These are phyloP conservation scores for Curvularia sp. DNA, from an alignment of 2,329 filamentous ascomycete genomes.

Conservation along the genomic window DNA sequence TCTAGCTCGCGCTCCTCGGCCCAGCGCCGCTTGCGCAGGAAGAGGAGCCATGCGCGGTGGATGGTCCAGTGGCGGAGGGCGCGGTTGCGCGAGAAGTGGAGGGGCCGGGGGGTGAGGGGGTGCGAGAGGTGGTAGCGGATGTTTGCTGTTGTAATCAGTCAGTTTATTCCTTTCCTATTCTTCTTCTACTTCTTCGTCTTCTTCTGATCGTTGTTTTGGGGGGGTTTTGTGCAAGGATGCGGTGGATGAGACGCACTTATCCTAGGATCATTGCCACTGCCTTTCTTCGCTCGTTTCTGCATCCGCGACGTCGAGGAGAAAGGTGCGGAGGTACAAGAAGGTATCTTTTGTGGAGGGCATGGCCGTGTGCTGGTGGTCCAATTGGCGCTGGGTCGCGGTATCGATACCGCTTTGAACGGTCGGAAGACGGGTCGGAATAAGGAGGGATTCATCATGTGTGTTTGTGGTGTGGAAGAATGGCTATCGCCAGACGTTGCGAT, in stretches of 20 bases:
- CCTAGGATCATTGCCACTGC: slow-evolving; percentile 35
- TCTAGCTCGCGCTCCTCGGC: slow-evolving; percentile 73
- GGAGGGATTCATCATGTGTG: slow-evolving; percentile 38
- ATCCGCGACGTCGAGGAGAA: slow-evolving; percentile 43
- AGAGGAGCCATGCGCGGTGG: slow-evolving; percentile 91
- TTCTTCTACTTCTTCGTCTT: not conserved
- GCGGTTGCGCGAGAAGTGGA: slow-evolving; percentile 87
- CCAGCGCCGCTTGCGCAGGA: slow-evolving; percentile 71
- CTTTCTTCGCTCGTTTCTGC: slow-evolving; percentile 37
- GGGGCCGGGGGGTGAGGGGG: slow-evolving; percentile 72
- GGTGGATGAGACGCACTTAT: slow-evolving; percentile 35
- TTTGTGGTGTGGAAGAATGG: not conserved
- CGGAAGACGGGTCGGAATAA: slow-evolving; percentile 35
- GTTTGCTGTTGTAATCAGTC: slow-evolving; percentile 35
- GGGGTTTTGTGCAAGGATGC: no score
- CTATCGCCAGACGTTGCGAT: not conserved
- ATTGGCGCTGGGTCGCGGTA: slow-evolving; percentile 17
- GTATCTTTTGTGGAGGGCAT: slow-evolving; percentile 2
- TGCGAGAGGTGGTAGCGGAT: slow-evolving; percentile 76
- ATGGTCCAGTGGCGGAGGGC: slow-evolving; percentile 98
- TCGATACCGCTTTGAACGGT: slow-evolving; percentile 19
- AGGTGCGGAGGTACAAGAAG: slow-evolving; percentile 20
- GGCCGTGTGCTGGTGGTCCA: slow-evolving; percentile 18
- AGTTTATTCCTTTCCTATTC: not conserved
- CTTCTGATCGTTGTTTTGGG: not conserved